Base-by-base conservation (phyloP, 169 alveolate genomes). In the Babesia bigemina region DNA sequence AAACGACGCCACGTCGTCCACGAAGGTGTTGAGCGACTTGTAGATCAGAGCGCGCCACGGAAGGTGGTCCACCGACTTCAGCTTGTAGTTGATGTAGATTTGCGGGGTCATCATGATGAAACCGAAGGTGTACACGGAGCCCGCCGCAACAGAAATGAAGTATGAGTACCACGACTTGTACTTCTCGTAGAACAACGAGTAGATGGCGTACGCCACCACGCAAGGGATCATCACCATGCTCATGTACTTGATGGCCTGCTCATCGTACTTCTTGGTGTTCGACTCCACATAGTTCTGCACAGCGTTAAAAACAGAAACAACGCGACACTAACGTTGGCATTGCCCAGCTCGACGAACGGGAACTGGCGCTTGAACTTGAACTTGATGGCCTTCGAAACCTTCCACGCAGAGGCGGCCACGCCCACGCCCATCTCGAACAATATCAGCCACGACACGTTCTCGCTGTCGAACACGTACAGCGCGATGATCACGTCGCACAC, bases 51-150 rank as follows among this genome's bases (percentile, higher is more conserved):
- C 97, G 63, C 97, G 89, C 98, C 99, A 96, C 42, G 99, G 99
- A 71, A 98, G 91, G 79, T 98, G 99, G 75, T 97, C 99, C 8
- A 98, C 99, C 0, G 99, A 96, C 87, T 97, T 92, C 62, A 98
- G 91, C 90, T 96, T 95, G 90, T 98, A 98, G 92, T 98, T 98
- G 65, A 98, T 97, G 90, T 97, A 98, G 47, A 98, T 92, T 91
- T 98, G 98, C 45, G 99, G 99, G 17, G 99, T 97, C 98, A 97
- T 95, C 95, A 95, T 93, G 60, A 96, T 94, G 85, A 97, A 97
- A 16, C 98, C 96, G 83, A 92, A 92, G 50, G 96, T 92, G 70
- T 96, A 96, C 45, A 96, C 98, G 22, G 95, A 92, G 53, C 97
- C 96, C 10, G 98, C 99, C 42, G 95, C 66, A 11, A 97, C 95